Conservation (phyloP, 1,284 basidiomycete species). For the Xerocomus amazonicus region DNA sequence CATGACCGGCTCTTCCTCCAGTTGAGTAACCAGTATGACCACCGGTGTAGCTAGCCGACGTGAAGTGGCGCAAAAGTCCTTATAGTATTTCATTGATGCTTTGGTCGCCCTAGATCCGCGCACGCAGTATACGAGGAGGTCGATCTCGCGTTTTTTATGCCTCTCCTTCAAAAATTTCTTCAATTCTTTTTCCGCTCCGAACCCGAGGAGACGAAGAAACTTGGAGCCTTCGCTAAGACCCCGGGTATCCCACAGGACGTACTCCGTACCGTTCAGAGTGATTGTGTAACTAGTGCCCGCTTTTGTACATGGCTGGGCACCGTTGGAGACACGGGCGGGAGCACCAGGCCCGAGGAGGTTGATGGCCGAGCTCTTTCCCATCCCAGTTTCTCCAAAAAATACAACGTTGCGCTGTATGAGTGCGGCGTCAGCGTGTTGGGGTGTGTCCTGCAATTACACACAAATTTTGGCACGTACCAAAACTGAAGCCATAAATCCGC, state of each 20-base stretch:
- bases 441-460: neutral
- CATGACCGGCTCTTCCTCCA: constrained; percentile 20
- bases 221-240: constrained; percentile 20
- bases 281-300: constrained; percentile 10
- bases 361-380: constrained; percentile 31
- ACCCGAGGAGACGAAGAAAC: constrained; percentile 12
- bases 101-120: constrained; percentile 21
- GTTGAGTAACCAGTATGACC: constrained; percentile 22
- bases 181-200: constrained; percentile 16
- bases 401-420: constrained; percentile 16
- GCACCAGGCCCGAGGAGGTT: constrained; percentile 18
- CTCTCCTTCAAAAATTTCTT: constrained; percentile 24
- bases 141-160: constrained; percentile 16
- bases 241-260: constrained; percentile 29
- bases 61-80: constrained; percentile 21
- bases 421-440: neutral
- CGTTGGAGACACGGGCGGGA: constrained; percentile 18
- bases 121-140: constrained; percentile 31
- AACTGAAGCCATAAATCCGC: neutral
- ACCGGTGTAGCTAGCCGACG: constrained; percentile 26
- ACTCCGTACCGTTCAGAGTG: constrained; percentile 10
- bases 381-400: constrained; percentile 29
- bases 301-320: constrained; percentile 23
- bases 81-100: constrained; percentile 20
- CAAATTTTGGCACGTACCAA: constrained; percentile 14